phyloP scores from a whole-genome alignment of 2,329 filamentous ascomycete genomes.

The Ilyonectria sp. region DNA sequence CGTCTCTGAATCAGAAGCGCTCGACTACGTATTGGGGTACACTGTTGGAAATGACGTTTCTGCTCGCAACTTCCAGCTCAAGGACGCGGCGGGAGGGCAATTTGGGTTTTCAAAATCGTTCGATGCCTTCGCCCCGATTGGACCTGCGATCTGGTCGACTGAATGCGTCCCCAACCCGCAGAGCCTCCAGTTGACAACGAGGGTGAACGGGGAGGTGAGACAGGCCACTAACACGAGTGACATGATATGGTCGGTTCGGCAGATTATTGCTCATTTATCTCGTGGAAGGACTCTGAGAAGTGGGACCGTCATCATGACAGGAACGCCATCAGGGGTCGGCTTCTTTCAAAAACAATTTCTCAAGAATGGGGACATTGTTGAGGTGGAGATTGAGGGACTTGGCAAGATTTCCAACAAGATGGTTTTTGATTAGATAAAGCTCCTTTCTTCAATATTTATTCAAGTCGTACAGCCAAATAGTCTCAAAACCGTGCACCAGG shows the following conservation, averaged over 20 bases:
- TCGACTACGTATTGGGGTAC: slow-evolving; percentile 67
- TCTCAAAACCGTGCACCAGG: no score
- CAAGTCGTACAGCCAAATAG: background rate
- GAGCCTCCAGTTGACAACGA: slow-evolving; percentile 12
- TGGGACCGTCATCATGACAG: slow-evolving; percentile 27
- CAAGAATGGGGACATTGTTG: slow-evolving; percentile 16
- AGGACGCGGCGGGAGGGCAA: slow-evolving; percentile 19
- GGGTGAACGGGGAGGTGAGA: slow-evolving; percentile 20
- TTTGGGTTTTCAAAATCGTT: slow-evolving; percentile 26
- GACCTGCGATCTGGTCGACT: slow-evolving; percentile 13
- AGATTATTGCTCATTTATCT: slow-evolving; percentile 20
- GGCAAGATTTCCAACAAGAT: slow-evolving; percentile 18
- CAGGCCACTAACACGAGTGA: slow-evolving; percentile 17
- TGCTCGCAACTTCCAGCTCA: slow-evolving; percentile 24
- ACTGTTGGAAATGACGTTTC: slow-evolving; percentile 69
- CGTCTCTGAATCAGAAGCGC: slow-evolving; percentile 59
- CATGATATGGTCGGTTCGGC: slow-evolving; percentile 21
- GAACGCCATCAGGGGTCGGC: slow-evolving; percentile 21
- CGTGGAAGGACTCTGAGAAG: slow-evolving; percentile 14
- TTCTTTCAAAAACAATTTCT: slow-evolving; percentile 15
- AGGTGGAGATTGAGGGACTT: slow-evolving; percentile 19
- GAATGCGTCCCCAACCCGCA: slow-evolving; percentile 10
- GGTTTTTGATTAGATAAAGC: slow-evolving; percentile 9
- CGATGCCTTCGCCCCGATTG: slow-evolving; percentile 22
- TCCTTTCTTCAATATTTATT: background rate